A percentile compares a stretch with the other conserved stretches of the same genome.
phyloP scores from a whole-genome alignment of 2,329 filamentous ascomycete genomes.

The Rhexocercosporidium sp. region DNA sequence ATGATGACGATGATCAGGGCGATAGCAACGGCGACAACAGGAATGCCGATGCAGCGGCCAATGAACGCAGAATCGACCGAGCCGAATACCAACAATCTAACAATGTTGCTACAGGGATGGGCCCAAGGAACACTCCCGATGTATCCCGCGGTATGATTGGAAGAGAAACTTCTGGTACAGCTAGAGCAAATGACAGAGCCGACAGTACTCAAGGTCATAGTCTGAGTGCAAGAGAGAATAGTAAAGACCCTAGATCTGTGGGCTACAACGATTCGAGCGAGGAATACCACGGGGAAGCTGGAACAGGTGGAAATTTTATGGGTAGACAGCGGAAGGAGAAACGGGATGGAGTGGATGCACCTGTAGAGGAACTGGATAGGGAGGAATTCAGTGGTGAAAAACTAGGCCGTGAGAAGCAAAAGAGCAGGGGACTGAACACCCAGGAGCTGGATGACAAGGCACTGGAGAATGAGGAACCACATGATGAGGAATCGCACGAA shows the following conservation, averaged over 20 bases:
- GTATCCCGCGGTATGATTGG: background rate
- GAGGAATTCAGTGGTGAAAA: too few relatives aligned
- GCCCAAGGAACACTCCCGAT: background rate
- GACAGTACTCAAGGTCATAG: background rate
- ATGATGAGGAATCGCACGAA: too few relatives aligned
- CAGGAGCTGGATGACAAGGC: too few relatives aligned
- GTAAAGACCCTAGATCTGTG: background rate
- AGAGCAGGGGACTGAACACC: too few relatives aligned
- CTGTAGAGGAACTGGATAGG: too few relatives aligned
- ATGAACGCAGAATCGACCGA: background rate
- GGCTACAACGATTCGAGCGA: background rate
- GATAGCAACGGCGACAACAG: background rate
- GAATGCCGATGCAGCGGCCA: background rate
- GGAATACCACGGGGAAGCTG: background rate
- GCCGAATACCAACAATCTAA: background rate
- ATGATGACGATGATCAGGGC: background rate
- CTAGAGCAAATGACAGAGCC: background rate
- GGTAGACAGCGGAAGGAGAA: too few relatives aligned
- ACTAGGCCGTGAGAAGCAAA: too few relatives aligned
- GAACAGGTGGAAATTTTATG: too few relatives aligned
- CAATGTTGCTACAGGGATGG: background rate
- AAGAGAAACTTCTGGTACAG: background rate
- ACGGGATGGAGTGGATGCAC: too few relatives aligned
- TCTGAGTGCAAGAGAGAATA: background rate
- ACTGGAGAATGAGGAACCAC: too few relatives aligned